A percentile compares a stretch with the other conserved stretches of the same genome.
phyloP scores from a whole-genome alignment of 2,329 filamentous ascomycete genomes.

The Rutstroemia sp. region DNA sequence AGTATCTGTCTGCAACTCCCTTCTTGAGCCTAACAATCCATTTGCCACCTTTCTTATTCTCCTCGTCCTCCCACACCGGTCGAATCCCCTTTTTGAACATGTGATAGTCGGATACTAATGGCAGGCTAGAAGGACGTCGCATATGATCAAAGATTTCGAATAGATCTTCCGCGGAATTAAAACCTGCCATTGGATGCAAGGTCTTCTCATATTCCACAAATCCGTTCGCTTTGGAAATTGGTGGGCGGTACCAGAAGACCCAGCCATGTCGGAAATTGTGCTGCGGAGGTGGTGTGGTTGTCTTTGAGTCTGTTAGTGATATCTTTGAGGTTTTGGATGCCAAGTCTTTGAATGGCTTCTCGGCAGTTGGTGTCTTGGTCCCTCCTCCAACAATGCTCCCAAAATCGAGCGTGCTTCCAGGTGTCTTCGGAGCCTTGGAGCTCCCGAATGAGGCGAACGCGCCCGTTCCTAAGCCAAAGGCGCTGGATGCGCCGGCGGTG shows the following conservation, averaged over 20 bases:
- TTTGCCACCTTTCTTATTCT: conserved; percentile 93
- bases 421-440: conserved; percentile 79
- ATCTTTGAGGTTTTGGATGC: conserved; percentile 25
- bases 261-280: conserved; percentile 76
- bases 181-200: conserved; percentile 74
- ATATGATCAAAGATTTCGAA: conserved; percentile 84
- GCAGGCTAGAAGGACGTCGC: conserved; percentile 79
- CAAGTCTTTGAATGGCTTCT: conserved; percentile 54
- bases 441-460: conserved; percentile 95
- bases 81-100: conserved; percentile 95
- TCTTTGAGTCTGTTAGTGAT: conserved; percentile 41
- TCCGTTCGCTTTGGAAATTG: conserved; percentile 87
- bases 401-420: conserved; percentile 73
- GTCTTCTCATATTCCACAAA: conserved; percentile 94
- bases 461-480: conserved; percentile 89
- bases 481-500: conserved; percentile 63
- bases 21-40: conserved; percentile 98
- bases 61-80: conserved; percentile 97
- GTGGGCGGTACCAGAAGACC: conserved; percentile 96
- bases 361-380: conserved; percentile 45
- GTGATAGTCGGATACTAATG: conserved; percentile 94
- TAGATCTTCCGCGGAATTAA: conserved; percentile 81
- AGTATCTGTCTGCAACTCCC: conserved; percentile 91
- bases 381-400: conserved; percentile 46
- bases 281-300: conserved; percentile 34